phyloP scores from a whole-genome alignment of 1,284 basidiomycete genomes.

The Heterobasidion irregulare region DNA sequence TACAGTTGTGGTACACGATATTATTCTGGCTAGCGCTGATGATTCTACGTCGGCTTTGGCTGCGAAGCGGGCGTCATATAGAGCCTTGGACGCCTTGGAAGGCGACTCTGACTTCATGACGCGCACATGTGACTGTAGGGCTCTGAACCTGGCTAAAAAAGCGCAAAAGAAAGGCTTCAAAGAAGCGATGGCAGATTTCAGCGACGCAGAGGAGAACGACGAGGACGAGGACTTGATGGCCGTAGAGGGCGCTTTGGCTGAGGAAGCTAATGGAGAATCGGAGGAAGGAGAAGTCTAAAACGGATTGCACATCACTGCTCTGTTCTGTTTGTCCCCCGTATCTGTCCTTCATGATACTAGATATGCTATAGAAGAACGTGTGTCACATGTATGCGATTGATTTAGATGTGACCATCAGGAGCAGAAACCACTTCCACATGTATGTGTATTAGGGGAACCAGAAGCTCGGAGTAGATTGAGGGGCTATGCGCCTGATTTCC shows the following conservation, averaged over 20 bases:
- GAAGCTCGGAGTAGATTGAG: too few species aligned
- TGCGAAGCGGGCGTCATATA: conserved; percentile 46
- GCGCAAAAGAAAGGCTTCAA: conserved; percentile 26
- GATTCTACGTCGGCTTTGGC: conserved; percentile 42
- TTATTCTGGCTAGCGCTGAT: conserved; percentile 49
- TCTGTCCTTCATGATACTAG: background rate
- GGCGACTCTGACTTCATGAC: conserved; percentile 52
- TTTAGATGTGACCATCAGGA: background rate
- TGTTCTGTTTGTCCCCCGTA: background rate
- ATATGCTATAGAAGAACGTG: background rate
- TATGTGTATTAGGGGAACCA: background rate
- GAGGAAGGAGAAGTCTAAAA: conserved; percentile 1
- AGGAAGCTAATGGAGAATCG: conserved; percentile 5
- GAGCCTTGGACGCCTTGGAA: conserved; percentile 58
- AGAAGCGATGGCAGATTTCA: conserved; percentile 15
- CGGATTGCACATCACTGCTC: background rate
- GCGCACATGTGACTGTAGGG: conserved; percentile 57
- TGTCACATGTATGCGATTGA: background rate
- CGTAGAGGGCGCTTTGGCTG: conserved; percentile 7
- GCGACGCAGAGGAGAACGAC: conserved; percentile 13
- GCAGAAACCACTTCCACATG: background rate
- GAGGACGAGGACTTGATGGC: conserved; percentile 16
- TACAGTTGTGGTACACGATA: conserved; percentile 57
- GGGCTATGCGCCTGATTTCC: too few species aligned
- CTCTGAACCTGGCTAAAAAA: conserved; percentile 27